Conservation (phyloP, 768 basidiomycete species). For the Trichaptum fuscoviolaceum region DNA sequence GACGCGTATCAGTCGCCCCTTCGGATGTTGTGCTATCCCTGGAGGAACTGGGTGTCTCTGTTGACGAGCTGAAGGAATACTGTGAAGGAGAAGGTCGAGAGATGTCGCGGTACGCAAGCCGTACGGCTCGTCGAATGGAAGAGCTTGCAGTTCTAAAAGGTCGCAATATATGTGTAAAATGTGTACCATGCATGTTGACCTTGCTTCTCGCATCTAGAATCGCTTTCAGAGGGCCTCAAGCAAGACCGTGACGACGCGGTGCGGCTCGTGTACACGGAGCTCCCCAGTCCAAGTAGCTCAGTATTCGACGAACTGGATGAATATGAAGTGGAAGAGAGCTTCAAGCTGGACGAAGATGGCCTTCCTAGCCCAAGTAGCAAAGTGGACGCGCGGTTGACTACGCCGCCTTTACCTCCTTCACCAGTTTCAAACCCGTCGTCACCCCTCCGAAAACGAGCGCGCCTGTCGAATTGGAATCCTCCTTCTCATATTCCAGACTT, state of each 20-base stretch:
- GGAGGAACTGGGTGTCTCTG: constrained; percentile 66
- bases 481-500: constrained; percentile 62
- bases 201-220: constrained; percentile 27
- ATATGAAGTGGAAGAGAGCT: constrained; percentile 28
- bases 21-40: constrained; percentile 59
- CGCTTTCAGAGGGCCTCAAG: constrained; percentile 52
- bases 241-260: constrained; percentile 52
- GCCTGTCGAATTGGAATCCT: constrained; percentile 53
- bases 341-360: constrained; percentile 21
- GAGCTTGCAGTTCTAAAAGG: constrained; percentile 71
- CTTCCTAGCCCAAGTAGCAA: constrained; percentile 13
- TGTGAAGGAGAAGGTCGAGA: constrained; percentile 63
- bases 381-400: constrained; percentile 19
- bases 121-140: constrained; percentile 60
- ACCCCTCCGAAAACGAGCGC: constrained; percentile 51
- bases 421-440: constrained; percentile 55
- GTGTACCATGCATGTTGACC: constrained; percentile 20
- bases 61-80: constrained; percentile 69
- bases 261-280: constrained; percentile 37
- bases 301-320: constrained; percentile 19
- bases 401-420: constrained; percentile 46
- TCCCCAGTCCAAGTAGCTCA: constrained; percentile 14
- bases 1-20: constrained; percentile 47
- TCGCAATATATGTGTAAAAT: constrained; percentile 32
- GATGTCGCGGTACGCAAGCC: constrained; percentile 59